Evolutionary conservation across 129 eudicot genomes (phyloP).

Genomic region (Pulicaria dysenterica): DNA sequence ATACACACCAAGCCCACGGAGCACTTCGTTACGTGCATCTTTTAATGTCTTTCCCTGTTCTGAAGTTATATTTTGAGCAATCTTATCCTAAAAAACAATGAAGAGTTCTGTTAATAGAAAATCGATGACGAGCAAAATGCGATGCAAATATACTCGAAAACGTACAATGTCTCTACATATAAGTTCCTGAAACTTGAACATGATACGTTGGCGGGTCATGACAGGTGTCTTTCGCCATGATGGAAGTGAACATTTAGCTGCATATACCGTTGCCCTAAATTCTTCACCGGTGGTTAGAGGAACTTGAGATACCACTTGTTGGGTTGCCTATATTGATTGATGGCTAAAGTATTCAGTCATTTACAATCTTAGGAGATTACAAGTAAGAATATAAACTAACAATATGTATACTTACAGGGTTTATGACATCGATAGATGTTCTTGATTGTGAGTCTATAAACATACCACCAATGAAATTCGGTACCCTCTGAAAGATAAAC

Average conservation of each 20-base stretch:
- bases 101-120: constrained; percentile 18
- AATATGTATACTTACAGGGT: constrained; percentile 63
- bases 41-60: constrained; percentile 92
- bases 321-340: constrained; percentile 66
- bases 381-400: neutral
- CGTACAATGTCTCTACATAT: constrained; percentile 82
- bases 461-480: constrained; percentile 82
- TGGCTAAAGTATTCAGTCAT: neutral
- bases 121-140: neutral
- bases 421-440: constrained; percentile 71
- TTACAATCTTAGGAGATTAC: neutral
- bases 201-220: constrained; percentile 78
- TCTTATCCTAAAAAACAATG: constrained; percentile 64
- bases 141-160: constrained; percentile 2
- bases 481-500: constrained; percentile 65
- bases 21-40: constrained; percentile 91
- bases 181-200: constrained; percentile 91
- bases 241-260: constrained; percentile 86
- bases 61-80: constrained; percentile 75
- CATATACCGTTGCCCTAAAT: constrained; percentile 89
- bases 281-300: constrained; percentile 81
- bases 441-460: constrained; percentile 78
- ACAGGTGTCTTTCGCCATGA: constrained; percentile 87
- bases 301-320: constrained; percentile 84
- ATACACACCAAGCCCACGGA: constrained; percentile 80